Percentiles rank a stretch among this genome's conserved stretches.
These are phyloP conservation scores for Infundibulicybe gibba DNA, from an alignment of 768 basidiomycete genomes.

Conservation along the genomic window DNA sequence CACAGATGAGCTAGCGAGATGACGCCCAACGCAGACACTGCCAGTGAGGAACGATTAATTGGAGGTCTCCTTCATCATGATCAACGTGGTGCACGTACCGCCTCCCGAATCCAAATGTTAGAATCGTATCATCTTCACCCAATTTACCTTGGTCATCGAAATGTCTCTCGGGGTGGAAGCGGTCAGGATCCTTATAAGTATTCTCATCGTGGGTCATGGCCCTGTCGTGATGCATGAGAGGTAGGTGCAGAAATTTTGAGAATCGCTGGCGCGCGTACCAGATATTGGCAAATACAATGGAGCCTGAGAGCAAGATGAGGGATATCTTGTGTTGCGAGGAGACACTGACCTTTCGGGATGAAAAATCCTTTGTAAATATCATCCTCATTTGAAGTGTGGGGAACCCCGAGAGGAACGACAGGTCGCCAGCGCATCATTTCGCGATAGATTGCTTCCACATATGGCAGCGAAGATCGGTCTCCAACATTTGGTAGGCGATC, in stretches of 20 bases:
- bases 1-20: background rate
- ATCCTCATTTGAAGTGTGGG: constrained; percentile 3
- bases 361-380: constrained; percentile 6
- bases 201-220: background rate
- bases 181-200: background rate
- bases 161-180: background rate
- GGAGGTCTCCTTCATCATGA: background rate
- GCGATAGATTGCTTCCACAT: too few species aligned
- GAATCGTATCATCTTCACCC: background rate
- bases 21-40: background rate
- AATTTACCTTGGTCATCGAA: background rate
- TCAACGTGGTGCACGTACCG: background rate
- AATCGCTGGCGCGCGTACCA: background rate
- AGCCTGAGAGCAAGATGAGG: constrained; percentile 2
- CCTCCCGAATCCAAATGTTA: background rate
- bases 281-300: constrained; percentile 5
- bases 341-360: constrained; percentile 1
- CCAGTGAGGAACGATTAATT: background rate
- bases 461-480: too few species aligned
- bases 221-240: background rate
- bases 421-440: too few species aligned
- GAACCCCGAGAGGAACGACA: constrained; percentile 1
- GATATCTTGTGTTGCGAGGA: background rate
- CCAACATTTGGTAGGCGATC: too few species aligned
- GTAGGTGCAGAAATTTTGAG: background rate